Percentiles rank a stretch among this genome's conserved stretches.
Evolutionary conservation across 1,284 basidiomycete species (phyloP).

Genomic region (Calocybe gambosa): DNA sequence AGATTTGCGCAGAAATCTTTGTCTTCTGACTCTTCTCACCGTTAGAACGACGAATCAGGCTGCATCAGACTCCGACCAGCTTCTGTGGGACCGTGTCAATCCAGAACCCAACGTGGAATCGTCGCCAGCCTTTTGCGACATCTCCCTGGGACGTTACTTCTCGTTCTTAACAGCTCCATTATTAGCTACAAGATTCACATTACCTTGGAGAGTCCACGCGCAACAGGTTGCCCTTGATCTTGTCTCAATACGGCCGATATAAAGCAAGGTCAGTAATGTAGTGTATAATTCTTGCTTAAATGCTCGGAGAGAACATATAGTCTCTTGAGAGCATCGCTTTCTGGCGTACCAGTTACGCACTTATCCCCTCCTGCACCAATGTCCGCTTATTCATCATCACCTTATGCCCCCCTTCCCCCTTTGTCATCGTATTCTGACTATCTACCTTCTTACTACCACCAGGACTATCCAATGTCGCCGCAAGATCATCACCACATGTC

Average conservation of each 20-base stretch:
- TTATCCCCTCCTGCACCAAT: constrained; percentile 1
- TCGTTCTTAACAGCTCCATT: constrained; percentile 15
- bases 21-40: constrained; percentile 9
- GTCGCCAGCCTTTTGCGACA: constrained; percentile 5
- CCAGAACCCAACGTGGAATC: constrained; percentile 16
- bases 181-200: constrained; percentile 16
- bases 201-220: constrained; percentile 15
- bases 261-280: constrained; percentile 10
- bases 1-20: neutral
- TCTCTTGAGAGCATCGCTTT: neutral
- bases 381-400: constrained; percentile 32
- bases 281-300: constrained; percentile 8
- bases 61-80: constrained; percentile 17
- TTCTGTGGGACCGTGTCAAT: constrained; percentile 17
- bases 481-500: constrained; percentile 32
- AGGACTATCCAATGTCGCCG: constrained; percentile 29
- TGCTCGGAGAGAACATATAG: neutral
- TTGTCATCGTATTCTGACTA: constrained; percentile 25
- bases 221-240: constrained; percentile 9
- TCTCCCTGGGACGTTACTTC: constrained; percentile 13
- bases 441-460: constrained; percentile 22
- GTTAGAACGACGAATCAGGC: constrained; percentile 7
- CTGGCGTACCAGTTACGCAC: neutral
- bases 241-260: constrained; percentile 6
- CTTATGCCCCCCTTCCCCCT: constrained; percentile 28